These are phyloP conservation scores for Naganishia albida DNA, from an alignment of 1,284 basidiomycete species.

Conservation along the genomic window DNA sequence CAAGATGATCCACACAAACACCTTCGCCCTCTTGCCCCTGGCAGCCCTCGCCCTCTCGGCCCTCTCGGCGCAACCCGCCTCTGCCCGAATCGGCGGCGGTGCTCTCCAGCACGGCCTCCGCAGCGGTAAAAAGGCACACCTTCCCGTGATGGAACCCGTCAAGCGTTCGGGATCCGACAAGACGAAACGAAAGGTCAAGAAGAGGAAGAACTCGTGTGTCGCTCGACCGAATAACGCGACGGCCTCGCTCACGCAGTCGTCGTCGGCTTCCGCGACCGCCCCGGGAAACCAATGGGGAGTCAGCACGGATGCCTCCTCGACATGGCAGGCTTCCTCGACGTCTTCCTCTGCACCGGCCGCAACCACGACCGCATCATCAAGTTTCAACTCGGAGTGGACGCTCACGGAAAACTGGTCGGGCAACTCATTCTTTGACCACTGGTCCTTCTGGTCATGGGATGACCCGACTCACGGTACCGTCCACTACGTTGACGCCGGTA, in stretches of 20 bases:
- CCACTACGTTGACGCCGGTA: conserved; percentile 41
- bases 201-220: conserved; percentile 33
- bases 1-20: conserved; percentile 27
- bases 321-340: conserved; percentile 33
- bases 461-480: conserved; percentile 80
- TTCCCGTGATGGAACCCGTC: conserved; percentile 30
- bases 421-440: conserved; percentile 70
- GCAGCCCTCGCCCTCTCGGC: conserved; percentile 22
- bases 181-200: conserved; percentile 36
- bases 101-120: conserved; percentile 13
- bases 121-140: conserved; percentile 26
- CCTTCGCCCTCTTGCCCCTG: conserved; percentile 27
- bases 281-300: conserved; percentile 33
- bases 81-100: conserved; percentile 8
- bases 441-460: conserved; percentile 67
- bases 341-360: conserved; percentile 30
- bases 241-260: conserved; percentile 28
- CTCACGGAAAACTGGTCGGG: conserved; percentile 45
- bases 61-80: conserved; percentile 15
- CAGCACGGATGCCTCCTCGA: conserved; percentile 23
- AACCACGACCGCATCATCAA: conserved; percentile 11
- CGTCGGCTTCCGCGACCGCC: conserved; percentile 15
- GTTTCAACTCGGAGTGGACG: conserved; percentile 41
- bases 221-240: conserved; percentile 27
- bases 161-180: conserved; percentile 12